phyloP scores from a whole-genome alignment of 371 early-diverging fungal species.

The Mucor circinelloides region DNA sequence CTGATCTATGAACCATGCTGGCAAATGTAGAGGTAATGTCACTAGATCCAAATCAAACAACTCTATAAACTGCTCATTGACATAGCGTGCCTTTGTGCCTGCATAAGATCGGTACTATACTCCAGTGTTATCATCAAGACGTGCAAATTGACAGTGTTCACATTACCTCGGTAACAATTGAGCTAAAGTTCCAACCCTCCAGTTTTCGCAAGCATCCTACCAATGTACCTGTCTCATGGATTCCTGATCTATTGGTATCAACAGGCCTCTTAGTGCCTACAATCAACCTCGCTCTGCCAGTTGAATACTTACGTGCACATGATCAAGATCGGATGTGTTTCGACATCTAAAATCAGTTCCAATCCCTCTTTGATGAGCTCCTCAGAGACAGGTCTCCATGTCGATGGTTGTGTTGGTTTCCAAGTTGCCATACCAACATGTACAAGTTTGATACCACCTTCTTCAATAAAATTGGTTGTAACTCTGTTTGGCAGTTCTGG shows the following conservation, averaged over 20 bases:
- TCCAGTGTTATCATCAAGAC: constrained; percentile 13
- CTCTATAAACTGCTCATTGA: constrained; percentile 94
- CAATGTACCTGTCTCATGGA: constrained; percentile 78
- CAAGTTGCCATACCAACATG: constrained; percentile 72
- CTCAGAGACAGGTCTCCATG: constrained; percentile 93
- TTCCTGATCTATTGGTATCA: constrained; percentile 61
- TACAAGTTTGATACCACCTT: constrained; percentile 73
- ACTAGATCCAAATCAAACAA: constrained; percentile 92
- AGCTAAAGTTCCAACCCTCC: constrained; percentile 95
- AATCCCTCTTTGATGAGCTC: constrained; percentile 93
- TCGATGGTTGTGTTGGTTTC: constrained; percentile 54
- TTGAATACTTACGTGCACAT: constrained; percentile 80
- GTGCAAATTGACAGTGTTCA: not conserved
- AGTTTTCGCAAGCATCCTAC: constrained; percentile 93
- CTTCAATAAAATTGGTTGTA: constrained; percentile 81
- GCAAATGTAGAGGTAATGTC: constrained; percentile 75
- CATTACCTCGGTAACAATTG: constrained; percentile 86
- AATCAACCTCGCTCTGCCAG: not conserved
- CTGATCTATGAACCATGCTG: constrained; percentile 79
- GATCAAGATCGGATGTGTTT: constrained; percentile 84
- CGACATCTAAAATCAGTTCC: constrained; percentile 77
- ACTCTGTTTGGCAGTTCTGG: constrained; percentile 82
- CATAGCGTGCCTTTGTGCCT: constrained; percentile 82
- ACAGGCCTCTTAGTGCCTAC: not conserved
- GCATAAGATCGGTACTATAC: constrained; percentile 86